Percentiles rank a stretch among this genome's conserved stretches.
phyloP scores from a whole-genome alignment of 2,329 filamentous ascomycete genomes.

The Zymoseptoria ardabiliae region DNA sequence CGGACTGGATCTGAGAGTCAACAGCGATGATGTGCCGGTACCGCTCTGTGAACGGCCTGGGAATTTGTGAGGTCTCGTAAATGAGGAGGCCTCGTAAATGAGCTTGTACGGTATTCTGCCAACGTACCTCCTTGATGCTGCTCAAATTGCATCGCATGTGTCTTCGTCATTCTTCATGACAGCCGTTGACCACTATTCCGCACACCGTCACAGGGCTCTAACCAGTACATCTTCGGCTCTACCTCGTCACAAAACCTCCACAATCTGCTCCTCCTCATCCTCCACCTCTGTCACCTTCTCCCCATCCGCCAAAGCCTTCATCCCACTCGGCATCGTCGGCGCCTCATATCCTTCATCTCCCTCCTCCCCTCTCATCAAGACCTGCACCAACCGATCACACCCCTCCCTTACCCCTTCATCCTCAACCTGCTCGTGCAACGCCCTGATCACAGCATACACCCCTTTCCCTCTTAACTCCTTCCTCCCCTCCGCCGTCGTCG shows the following conservation, averaged over 20 bases:
- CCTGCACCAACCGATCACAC: constrained; percentile 83
- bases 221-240: too few species aligned
- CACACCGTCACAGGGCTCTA: too few species aligned
- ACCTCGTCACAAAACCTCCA: constrained; percentile 10
- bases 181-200: too few species aligned
- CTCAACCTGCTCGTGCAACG: constrained; percentile 71
- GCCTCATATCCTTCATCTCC: constrained; percentile 31
- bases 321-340: background rate
- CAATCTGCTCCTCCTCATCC: constrained; percentile 22
- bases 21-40: too few species aligned
- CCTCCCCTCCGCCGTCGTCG: constrained; percentile 67
- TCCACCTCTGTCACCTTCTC: constrained; percentile 40
- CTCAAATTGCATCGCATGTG: too few species aligned
- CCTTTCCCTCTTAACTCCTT: constrained; percentile 67
- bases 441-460: constrained; percentile 83
- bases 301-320: constrained; percentile 21
- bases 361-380: constrained; percentile 74
- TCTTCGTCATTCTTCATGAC: too few species aligned
- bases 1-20: too few species aligned
- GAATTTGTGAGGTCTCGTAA: too few species aligned
- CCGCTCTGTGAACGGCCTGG: too few species aligned
- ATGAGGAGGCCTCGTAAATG: too few species aligned
- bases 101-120: too few species aligned
- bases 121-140: too few species aligned
- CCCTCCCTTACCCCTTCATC: constrained; percentile 75